Percentiles rank a stretch among this genome's conserved stretches.
Conservation (phyloP, 257 asterid genomes). For the Gardenia jasminoides region DNA sequence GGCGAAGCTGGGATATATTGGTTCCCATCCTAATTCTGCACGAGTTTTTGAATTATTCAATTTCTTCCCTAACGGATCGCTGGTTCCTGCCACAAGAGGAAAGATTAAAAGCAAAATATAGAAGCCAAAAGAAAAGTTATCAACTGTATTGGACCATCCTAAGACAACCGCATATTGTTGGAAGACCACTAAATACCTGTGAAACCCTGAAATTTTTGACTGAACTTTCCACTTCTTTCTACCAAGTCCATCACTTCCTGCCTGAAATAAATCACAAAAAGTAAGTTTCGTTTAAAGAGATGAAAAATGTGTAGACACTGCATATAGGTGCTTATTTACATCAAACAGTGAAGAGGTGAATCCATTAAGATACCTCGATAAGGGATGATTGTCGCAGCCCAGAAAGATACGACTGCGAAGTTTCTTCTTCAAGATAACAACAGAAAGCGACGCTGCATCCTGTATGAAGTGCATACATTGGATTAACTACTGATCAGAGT, state of each 20-base stretch:
- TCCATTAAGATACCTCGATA: conserved; percentile 56
- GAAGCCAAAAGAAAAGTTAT: neutral
- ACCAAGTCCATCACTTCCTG: conserved; percentile 84
- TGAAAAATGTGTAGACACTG: neutral
- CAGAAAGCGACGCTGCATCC: conserved; percentile 92
- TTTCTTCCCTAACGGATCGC: conserved; percentile 79
- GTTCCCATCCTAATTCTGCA: conserved; percentile 80
- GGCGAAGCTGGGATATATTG: conserved; percentile 75
- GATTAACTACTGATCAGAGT: neutral
- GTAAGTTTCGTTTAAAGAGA: neutral
- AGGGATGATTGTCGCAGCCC: conserved; percentile 88
- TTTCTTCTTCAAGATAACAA: conserved; percentile 66
- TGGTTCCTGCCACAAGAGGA: conserved; percentile 50
- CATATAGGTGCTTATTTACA: neutral
- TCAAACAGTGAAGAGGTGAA: neutral
- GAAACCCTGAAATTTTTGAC: conserved; percentile 64
- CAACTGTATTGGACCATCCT: neutral
- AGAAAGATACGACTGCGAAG: conserved; percentile 57
- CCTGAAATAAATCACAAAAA: conserved; percentile 40
- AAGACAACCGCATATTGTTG: neutral
- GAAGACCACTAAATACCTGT: conserved; percentile 46
- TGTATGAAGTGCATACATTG: conserved; percentile 20
- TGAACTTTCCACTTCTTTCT: conserved; percentile 64
- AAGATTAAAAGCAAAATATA: neutral
- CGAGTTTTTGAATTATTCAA: conserved; percentile 75